Percentiles rank a stretch among this genome's conserved stretches.
These are phyloP conservation scores for Penicillium canariense DNA, from an alignment of 495 filamentous ascomycete genomes.

Conservation along the genomic window DNA sequence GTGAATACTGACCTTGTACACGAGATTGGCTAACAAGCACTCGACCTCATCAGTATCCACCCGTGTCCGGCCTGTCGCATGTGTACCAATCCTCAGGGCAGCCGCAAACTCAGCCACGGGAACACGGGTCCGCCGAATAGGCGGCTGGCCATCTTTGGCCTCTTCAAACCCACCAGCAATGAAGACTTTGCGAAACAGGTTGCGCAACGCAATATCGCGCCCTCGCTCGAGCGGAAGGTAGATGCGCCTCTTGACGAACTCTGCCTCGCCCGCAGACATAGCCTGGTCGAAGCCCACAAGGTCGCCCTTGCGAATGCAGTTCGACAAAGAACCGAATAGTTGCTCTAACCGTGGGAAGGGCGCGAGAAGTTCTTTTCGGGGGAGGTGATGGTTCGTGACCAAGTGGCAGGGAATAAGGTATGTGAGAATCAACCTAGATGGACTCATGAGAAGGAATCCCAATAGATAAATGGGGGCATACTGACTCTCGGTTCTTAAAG, in stretches of 20 bases:
- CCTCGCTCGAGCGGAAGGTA: constrained; percentile 91
- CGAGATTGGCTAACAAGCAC: constrained; percentile 89
- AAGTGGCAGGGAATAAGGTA: constrained; percentile 92
- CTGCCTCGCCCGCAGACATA: constrained; percentile 72
- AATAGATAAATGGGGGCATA: constrained; percentile 40
- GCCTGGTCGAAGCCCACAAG: constrained; percentile 82
- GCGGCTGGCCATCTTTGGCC: constrained; percentile 59
- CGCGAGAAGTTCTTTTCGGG: constrained; percentile 64
- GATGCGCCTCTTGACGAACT: constrained; percentile 92
- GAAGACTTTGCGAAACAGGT: constrained; percentile 87
- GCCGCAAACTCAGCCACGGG: constrained; percentile 76
- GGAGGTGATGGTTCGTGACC: constrained; percentile 80
- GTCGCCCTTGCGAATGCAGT: constrained; percentile 77
- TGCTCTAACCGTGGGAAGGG: constrained; percentile 73
- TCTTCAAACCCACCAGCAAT: constrained; percentile 76
- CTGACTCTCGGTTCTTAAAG: constrained; percentile 74
- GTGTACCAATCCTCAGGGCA: constrained; percentile 53
- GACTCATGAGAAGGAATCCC: constrained; percentile 24
- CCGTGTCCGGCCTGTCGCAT: constrained; percentile 55
- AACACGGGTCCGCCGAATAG: constrained; percentile 70
- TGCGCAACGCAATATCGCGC: constrained; percentile 85
- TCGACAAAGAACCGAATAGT: constrained; percentile 73
- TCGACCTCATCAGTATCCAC: constrained; percentile 92
- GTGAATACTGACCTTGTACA: constrained; percentile 75
- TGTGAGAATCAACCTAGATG: constrained; percentile 76